phyloP scores from a whole-genome alignment of 179 eudicot species.

The Beta corolliflora region DNA sequence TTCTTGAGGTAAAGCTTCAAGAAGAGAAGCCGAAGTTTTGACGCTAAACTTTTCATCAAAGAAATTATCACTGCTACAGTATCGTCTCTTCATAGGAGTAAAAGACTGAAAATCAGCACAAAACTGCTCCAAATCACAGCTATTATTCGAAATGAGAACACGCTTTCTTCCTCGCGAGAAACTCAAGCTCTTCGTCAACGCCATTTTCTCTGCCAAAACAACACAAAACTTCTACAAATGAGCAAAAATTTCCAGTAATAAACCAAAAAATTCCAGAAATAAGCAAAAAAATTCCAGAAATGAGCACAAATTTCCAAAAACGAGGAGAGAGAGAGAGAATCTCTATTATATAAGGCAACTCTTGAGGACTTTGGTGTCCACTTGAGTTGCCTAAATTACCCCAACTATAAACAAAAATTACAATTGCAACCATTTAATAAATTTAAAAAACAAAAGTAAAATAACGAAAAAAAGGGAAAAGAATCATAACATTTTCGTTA shows the following conservation, averaged over 20 bases:
- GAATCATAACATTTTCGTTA: no score
- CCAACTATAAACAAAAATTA: no score
- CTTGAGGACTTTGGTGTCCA: no score
- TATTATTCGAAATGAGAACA: conserved; percentile 39
- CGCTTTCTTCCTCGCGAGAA: conserved; percentile 57
- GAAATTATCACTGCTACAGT: conserved; percentile 17
- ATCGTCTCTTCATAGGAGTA: conserved; percentile 38
- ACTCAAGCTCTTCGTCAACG: conserved; percentile 44
- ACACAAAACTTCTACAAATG: neutral
- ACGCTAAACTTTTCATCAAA: neutral
- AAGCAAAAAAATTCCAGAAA: neutral
- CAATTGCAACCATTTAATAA: no score
- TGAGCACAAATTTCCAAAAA: neutral
- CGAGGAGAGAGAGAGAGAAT: neutral
- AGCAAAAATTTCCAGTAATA: neutral
- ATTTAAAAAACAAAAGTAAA: no score
- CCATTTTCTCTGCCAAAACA: conserved; percentile 31
- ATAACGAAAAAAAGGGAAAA: no score
- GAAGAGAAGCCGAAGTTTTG: conserved; percentile 28
- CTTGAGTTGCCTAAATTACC: no score
- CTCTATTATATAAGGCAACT: no score
- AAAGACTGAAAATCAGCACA: conserved; percentile 30
- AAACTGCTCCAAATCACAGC: conserved; percentile 34
- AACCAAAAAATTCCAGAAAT: neutral
- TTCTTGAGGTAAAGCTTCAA: conserved; percentile 72